Percentiles rank a stretch among this genome's conserved stretches.
Evolutionary conservation across 768 basidiomycete genomes (phyloP).

Genomic region (Clathrus columnatus): DNA sequence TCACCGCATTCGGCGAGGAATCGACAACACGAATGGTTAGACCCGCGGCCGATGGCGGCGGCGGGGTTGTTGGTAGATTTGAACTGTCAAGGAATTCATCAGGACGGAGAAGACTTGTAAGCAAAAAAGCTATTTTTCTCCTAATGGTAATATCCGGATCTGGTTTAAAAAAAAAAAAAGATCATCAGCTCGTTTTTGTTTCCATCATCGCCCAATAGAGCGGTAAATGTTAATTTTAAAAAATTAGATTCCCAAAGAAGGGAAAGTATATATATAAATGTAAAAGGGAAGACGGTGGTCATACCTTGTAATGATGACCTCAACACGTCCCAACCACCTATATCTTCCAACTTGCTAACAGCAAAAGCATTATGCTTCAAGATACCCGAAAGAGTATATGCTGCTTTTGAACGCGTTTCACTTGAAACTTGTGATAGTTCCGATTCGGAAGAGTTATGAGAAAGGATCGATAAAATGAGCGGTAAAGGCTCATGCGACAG

Average conservation of each 20-base stretch:
- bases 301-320: constrained; percentile 53
- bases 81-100: constrained; percentile 15
- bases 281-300: no score
- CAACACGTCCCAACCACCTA: constrained; percentile 58
- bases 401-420: constrained; percentile 63
- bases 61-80: not conserved
- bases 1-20: not conserved
- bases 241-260: constrained; percentile 2
- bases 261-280: not conserved
- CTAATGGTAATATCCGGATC: constrained; percentile 75
- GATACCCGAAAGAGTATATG: constrained; percentile 72
- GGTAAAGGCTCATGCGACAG: constrained; percentile 49
- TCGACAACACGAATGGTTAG: not conserved
- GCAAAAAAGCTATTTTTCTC: constrained; percentile 69
- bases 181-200: constrained; percentile 6
- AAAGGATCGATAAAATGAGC: constrained; percentile 51
- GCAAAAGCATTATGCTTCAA: constrained; percentile 72
- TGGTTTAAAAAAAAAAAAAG: constrained; percentile 21
- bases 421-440: constrained; percentile 28
- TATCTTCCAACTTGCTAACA: constrained; percentile 41
- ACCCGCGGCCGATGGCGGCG: constrained; percentile 15
- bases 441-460: constrained; percentile 28
- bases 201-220: no score
- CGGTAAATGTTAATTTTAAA: no score
- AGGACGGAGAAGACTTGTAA: constrained; percentile 61